A percentile compares a stretch with the other conserved stretches of the same genome.
phyloP scores from a whole-genome alignment of 2,329 filamentous ascomycete species.

The Colletotrichum kahawae region DNA sequence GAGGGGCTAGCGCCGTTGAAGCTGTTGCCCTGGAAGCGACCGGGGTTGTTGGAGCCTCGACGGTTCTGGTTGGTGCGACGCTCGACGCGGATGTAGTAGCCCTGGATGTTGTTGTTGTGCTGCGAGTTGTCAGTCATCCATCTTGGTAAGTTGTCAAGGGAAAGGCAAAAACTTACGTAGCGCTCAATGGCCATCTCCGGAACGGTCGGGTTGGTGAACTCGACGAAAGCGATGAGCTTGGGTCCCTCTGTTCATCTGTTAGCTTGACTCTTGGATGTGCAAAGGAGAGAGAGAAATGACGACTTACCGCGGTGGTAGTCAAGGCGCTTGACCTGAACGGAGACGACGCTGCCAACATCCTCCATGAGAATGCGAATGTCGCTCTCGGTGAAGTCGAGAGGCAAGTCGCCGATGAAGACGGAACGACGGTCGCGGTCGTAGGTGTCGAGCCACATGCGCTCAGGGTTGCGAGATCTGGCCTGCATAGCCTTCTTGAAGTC shows the following conservation, averaged over 20 bases:
- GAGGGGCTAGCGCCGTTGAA: neutral
- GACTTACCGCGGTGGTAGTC: slow-evolving; percentile 8
- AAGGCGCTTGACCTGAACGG: slow-evolving; percentile 30
- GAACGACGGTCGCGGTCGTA: slow-evolving; percentile 52
- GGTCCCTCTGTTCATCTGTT: slow-evolving; percentile 1
- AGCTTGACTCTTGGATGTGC: neutral
- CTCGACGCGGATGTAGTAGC: slow-evolving; percentile 39
- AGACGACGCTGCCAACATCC: slow-evolving; percentile 41
- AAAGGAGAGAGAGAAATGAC: neutral
- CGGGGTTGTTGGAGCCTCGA: neutral
- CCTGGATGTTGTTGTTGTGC: slow-evolving; percentile 37
- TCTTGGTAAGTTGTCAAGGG: neutral
- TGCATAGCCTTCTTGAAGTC: slow-evolving; percentile 29
- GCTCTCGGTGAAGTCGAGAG: slow-evolving; percentile 37
- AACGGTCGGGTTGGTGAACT: slow-evolving; percentile 41
- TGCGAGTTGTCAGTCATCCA: slow-evolving; percentile 23
- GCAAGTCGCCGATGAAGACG: slow-evolving; percentile 52
- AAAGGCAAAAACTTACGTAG: slow-evolving; percentile 31
- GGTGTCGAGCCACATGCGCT: slow-evolving; percentile 31
- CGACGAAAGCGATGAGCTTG: slow-evolving; percentile 40
- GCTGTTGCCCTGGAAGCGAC: neutral
- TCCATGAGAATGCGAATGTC: slow-evolving; percentile 41
- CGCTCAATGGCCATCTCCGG: slow-evolving; percentile 39
- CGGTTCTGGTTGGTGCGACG: slow-evolving; percentile 24
- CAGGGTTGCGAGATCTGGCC: slow-evolving; percentile 13